phyloP scores from a whole-genome alignment of 768 basidiomycete species.

The Brasilioporus rufonigricans region DNA sequence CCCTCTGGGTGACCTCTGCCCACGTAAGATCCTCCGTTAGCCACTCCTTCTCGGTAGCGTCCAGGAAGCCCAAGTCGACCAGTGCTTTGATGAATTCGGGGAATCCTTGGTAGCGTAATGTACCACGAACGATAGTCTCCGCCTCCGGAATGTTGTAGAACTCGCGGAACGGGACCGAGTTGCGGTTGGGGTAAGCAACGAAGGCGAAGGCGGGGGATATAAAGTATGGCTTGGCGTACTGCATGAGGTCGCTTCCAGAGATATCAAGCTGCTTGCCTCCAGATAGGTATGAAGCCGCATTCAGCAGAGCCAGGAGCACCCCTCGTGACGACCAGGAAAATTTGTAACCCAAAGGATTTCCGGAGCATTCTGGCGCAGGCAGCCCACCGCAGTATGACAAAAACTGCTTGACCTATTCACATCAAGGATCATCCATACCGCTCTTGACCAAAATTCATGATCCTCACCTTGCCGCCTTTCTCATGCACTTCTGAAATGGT shows the following conservation, averaged over 20 bases:
- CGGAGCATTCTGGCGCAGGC: slow-evolving; percentile 85
- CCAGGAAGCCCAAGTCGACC: slow-evolving; percentile 85
- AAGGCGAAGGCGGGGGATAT: slow-evolving; percentile 96
- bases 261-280: slow-evolving; percentile 64
- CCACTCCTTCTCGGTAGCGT: slow-evolving; percentile 75
- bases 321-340: slow-evolving; percentile 99
- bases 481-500: slow-evolving; percentile 91
- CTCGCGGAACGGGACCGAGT: slow-evolving; percentile 87
- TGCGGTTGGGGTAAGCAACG: slow-evolving; percentile 95
- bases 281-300: slow-evolving; percentile 79
- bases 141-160: slow-evolving; percentile 94
- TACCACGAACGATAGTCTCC: slow-evolving; percentile 89
- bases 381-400: slow-evolving; percentile 95
- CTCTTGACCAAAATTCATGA: neutral
- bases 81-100: slow-evolving; percentile 89
- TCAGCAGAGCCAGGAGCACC: slow-evolving; percentile 91
- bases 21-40: slow-evolving; percentile 73
- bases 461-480: slow-evolving; percentile 84
- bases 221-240: slow-evolving; percentile 86
- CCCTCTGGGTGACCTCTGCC: slow-evolving; percentile 78
- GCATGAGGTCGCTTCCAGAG: slow-evolving; percentile 84
- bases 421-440: neutral
- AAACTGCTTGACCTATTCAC: slow-evolving; percentile 77
- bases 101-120: slow-evolving; percentile 95
- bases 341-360: slow-evolving; percentile 98